Evolutionary conservation across 345 rosid species (phyloP).

Genomic region (Murraya paniculata): DNA sequence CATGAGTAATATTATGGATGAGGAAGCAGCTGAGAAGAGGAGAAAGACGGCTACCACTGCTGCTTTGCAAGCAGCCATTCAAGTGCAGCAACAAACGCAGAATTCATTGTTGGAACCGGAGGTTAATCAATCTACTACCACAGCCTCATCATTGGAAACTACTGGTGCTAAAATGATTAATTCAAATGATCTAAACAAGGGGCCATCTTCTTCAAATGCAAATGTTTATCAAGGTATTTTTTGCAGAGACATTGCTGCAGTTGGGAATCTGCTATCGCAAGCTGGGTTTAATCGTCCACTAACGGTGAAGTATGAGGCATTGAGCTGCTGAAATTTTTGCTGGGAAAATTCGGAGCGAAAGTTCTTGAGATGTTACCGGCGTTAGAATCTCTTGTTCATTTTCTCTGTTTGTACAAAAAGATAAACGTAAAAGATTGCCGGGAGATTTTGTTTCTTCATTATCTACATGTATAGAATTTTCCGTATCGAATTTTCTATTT

Average conservation of each 20-base stretch:
- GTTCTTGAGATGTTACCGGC: conserved; percentile 33
- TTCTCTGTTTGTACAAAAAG: conserved; percentile 38
- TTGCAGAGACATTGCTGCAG: conserved; percentile 82
- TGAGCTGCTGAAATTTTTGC: conserved; percentile 54
- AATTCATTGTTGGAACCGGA: conserved; percentile 29
- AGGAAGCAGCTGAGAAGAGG: conserved; percentile 60
- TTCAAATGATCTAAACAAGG: conserved; percentile 20
- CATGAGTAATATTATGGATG: conserved; percentile 55
- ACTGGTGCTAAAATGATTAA: conserved; percentile 18
- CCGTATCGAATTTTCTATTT: conserved; percentile 21
- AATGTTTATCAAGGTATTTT: conserved; percentile 81
- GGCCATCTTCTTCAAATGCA: conserved; percentile 23
- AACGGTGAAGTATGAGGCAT: conserved; percentile 78
- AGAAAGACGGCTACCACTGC: conserved; percentile 50
- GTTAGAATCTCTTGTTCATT: conserved; percentile 33
- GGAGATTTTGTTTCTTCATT: conserved; percentile 55
- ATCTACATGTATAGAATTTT: conserved; percentile 41
- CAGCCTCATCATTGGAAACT: conserved; percentile 9
- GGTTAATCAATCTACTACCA: conserved; percentile 3
- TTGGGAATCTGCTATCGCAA: conserved; percentile 70
- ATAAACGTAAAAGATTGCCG: conserved; percentile 26
- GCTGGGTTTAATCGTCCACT: conserved; percentile 76
- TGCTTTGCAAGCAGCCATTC: conserved; percentile 45
- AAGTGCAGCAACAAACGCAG: conserved; percentile 38
- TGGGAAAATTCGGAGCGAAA: not conserved